Percentiles rank a stretch among this genome's conserved stretches.
Evolutionary conservation across 352 stramenopile genomes (phyloP).

Genomic region (Sclerospora graminicola): DNA sequence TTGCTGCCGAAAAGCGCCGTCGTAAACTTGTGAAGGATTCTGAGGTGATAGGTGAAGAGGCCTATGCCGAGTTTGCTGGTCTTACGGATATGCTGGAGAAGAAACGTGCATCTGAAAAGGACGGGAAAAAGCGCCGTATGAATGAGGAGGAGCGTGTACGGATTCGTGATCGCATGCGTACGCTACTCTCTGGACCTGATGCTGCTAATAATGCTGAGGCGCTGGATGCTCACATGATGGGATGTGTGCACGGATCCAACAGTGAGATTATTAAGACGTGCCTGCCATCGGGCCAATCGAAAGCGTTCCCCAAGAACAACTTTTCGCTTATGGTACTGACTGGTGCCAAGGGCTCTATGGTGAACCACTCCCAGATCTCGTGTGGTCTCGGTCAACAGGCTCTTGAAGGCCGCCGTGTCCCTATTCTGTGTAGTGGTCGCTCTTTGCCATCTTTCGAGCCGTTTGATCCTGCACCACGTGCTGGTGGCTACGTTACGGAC

Average conservation of each 20-base stretch:
- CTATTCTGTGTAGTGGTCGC: conserved; percentile 94
- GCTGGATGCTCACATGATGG: conserved; percentile 87
- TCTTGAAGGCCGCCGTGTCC: conserved; percentile 97
- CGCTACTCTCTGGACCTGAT: conserved; percentile 58
- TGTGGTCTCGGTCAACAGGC: conserved; percentile 99
- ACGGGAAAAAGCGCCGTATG: conserved; percentile 71
- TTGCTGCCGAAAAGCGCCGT: conserved; percentile 86
- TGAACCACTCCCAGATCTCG: conserved; percentile 99
- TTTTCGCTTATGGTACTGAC: conserved; percentile 99
- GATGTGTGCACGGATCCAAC: conserved; percentile 83
- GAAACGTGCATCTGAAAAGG: conserved; percentile 42
- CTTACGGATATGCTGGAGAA: conserved; percentile 52
- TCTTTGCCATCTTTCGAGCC: conserved; percentile 97
- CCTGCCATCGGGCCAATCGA: conserved; percentile 94
- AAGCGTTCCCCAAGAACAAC: conserved; percentile 97
- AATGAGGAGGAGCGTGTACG: conserved; percentile 62
- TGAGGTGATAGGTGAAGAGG: conserved; percentile 69
- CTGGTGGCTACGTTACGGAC: conserved; percentile 99
- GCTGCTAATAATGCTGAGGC: conserved; percentile 66
- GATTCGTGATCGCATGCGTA: conserved; percentile 71
- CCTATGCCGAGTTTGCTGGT: conserved; percentile 78
- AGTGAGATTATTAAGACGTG: conserved; percentile 99
- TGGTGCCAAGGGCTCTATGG: conserved; percentile 98
- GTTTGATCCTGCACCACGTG: conserved; percentile 95
- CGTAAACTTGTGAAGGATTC: conserved; percentile 84